These are phyloP conservation scores for Aureobasidium melanogenum DNA, from an alignment of 2,329 filamentous ascomycete genomes.

Conservation along the genomic window DNA sequence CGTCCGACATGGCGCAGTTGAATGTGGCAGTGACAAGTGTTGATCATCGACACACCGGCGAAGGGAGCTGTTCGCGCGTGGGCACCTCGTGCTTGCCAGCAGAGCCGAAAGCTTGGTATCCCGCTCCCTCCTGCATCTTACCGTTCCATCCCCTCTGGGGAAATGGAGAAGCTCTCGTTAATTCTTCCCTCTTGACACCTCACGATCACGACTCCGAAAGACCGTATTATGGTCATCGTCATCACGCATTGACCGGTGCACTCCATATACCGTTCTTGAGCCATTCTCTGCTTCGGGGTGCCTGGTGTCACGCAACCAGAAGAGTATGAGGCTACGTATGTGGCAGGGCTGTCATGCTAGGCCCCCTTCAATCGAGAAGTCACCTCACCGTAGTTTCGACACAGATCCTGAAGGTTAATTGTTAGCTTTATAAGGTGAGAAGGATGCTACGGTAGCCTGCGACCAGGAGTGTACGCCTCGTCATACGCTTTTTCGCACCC, in stretches of 20 bases:
- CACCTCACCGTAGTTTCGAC: neutral
- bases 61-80: neutral
- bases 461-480: neutral
- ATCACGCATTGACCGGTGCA: neutral
- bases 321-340: neutral
- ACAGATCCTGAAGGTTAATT: neutral
- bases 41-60: neutral
- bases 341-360: neutral
- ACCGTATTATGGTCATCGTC: neutral
- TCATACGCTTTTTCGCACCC: neutral
- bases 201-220: neutral
- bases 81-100: neutral
- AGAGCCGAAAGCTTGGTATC: constrained; percentile 5
- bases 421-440: neutral
- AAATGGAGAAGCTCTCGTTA: neutral
- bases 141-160: neutral
- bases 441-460: neutral
- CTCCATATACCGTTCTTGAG: neutral
- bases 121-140: neutral
- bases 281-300: neutral
- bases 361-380: neutral
- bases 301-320: neutral
- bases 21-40: neutral
- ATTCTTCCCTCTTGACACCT: neutral
- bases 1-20: neutral